Evolutionary conservation across 192 early-diverging fungal genomes (phyloP).

Genomic region (Piromyces finnis): DNA sequence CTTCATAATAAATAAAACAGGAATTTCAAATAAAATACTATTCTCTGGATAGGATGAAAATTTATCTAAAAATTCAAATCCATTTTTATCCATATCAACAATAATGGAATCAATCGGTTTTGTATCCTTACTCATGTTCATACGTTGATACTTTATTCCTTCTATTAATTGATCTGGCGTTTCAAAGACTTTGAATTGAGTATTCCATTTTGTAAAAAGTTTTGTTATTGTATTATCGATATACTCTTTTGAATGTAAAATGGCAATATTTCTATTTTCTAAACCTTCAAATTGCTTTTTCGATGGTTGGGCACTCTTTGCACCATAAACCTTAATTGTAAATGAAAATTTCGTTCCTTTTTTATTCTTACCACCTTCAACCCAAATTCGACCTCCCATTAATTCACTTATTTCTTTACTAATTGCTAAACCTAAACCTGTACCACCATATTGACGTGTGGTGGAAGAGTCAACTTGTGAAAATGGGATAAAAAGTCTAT

Average conservation of each 20-base stretch:
- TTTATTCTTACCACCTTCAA: slow-evolving; percentile 28
- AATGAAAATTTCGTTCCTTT: background rate
- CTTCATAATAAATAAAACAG: background rate
- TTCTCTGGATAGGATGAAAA: background rate
- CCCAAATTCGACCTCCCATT: slow-evolving; percentile 64
- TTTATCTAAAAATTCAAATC: background rate
- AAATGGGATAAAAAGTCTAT: slow-evolving; percentile 64
- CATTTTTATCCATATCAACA: background rate
- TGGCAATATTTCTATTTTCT: background rate
- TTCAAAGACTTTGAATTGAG: background rate
- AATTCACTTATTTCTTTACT: slow-evolving; percentile 55
- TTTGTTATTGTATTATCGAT: background rate
- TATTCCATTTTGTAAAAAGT: background rate
- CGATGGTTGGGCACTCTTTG: background rate
- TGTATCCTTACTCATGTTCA: background rate
- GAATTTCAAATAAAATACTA: background rate
- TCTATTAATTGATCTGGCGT: background rate
- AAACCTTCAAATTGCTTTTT: background rate
- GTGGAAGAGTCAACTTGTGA: slow-evolving; percentile 67
- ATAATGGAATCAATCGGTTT: background rate
- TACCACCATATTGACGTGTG: slow-evolving; percentile 70
- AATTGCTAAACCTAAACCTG: slow-evolving; percentile 70
- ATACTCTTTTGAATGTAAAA: background rate
- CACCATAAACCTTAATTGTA: background rate
- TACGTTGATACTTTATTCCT: background rate